Percentiles rank a stretch among this genome's conserved stretches.
These are phyloP conservation scores for Cyclostephanos invisitatus DNA, from an alignment of 108 stramenopile species.

Conservation along the genomic window DNA sequence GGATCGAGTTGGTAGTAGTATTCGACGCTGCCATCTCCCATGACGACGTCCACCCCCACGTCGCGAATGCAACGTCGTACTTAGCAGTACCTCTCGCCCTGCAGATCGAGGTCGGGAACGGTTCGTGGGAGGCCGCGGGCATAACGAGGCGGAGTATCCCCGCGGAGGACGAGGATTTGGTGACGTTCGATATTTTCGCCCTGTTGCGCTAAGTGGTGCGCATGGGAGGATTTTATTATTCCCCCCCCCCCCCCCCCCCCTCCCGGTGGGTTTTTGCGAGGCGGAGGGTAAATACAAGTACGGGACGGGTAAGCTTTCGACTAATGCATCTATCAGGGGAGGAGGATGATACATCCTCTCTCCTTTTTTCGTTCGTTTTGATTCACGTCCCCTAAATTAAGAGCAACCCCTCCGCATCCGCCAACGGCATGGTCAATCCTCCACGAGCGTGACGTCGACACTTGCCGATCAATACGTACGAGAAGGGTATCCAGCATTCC, in stretches of 20 bases:
- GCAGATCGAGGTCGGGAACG: constrained; percentile 78
- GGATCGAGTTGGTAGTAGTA: constrained; percentile 55
- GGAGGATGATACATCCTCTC: too few species aligned
- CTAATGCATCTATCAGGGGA: too few species aligned
- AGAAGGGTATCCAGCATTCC: constrained; percentile 38
- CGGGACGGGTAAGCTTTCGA: too few species aligned
- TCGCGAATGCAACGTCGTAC: not conserved
- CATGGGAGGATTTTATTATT: not conserved
- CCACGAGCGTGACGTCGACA: constrained; percentile 5
- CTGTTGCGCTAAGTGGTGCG: constrained; percentile 15
- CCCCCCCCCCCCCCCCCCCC: too few species aligned
- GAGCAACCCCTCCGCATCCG: constrained; percentile 25
- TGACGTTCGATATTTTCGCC: constrained; percentile 27
- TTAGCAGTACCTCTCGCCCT: constrained; percentile 64
- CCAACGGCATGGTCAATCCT: constrained; percentile 1
- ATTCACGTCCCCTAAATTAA: constrained; percentile 7
- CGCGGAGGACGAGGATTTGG: constrained; percentile 29
- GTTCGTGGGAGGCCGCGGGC: constrained; percentile 83
- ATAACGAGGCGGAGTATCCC: constrained; percentile 50
- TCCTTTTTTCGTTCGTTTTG: too few species aligned
- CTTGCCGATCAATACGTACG: constrained; percentile 16
- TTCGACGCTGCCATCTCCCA: not conserved
- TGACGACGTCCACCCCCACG: not conserved
- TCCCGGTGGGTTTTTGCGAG: not conserved
- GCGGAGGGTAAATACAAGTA: not conserved